A percentile compares a stretch with the other conserved stretches of the same genome.
Evolutionary conservation across 805 yeast species (phyloP).

Genomic region (Yamadazyma takamatsuzukensis): DNA sequence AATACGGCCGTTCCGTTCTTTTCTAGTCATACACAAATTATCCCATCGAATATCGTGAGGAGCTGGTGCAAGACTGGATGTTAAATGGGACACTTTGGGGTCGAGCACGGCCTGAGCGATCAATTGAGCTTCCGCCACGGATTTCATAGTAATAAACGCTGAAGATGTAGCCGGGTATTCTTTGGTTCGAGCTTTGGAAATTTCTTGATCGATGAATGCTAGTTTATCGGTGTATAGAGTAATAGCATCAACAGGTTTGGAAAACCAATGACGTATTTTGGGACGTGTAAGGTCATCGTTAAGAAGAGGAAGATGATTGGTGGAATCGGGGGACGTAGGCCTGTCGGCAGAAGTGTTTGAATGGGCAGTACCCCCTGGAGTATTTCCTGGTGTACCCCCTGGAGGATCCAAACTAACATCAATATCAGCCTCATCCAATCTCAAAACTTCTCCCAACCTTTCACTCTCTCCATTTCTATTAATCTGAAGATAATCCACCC

Average conservation of each 20-base stretch:
- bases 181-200: conserved; percentile 56
- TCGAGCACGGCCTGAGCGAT: conserved; percentile 93
- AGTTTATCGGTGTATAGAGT: conserved; percentile 69
- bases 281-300: conserved; percentile 50
- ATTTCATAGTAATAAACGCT: conserved; percentile 92
- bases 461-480: no score
- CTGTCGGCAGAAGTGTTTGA: no score
- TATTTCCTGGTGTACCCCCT: no score
- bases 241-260: conserved; percentile 76
- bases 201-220: conserved; percentile 66
- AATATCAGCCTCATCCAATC: no score
- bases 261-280: conserved; percentile 53
- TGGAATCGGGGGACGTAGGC: no score
- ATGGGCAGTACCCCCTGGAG: no score
- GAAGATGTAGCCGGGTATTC: conserved; percentile 82
- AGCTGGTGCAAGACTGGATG: conserved; percentile 87
- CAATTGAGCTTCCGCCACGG: conserved; percentile 94
- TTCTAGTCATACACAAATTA: conserved; percentile 75
- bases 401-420: no score
- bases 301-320: conserved; percentile 22
- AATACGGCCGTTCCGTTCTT: conserved; percentile 62
- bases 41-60: conserved; percentile 96
- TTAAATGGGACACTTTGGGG: conserved; percentile 79
- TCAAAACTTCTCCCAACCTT: no score
- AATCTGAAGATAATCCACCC: conserved; percentile 76